phyloP scores from a whole-genome alignment of 148 eudicot genomes.

The Nepenthes gracilis region DNA sequence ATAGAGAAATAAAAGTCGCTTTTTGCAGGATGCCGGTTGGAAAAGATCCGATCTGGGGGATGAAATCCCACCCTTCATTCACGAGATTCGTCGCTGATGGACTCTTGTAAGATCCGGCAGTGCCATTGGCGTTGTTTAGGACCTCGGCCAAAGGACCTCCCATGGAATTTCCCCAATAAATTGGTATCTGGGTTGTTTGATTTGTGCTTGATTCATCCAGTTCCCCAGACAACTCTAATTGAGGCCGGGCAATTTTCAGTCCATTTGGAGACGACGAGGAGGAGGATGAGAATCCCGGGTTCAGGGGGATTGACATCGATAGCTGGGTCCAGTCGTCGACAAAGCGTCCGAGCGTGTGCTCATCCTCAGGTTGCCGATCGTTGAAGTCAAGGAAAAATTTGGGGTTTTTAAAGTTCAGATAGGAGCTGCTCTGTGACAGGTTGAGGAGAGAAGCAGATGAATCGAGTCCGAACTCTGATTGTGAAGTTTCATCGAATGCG shows the following conservation, averaged over 20 bases:
- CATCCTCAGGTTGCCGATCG: not conserved
- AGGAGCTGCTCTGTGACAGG: constrained; percentile 13
- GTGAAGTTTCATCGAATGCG: not conserved
- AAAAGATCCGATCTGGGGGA: constrained; percentile 12
- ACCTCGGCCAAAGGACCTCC: constrained; percentile 2
- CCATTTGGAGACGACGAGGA: constrained; percentile 28
- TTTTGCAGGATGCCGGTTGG: constrained; percentile 77
- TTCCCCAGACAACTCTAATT: constrained; percentile 35
- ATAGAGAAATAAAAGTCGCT: constrained; percentile 47
- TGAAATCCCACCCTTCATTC: not conserved
- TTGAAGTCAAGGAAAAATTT: constrained; percentile 2
- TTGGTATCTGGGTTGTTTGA: not conserved
- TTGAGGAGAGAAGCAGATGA: not conserved
- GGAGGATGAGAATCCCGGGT: constrained; percentile 31
- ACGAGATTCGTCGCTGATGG: not conserved
- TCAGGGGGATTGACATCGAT: constrained; percentile 74
- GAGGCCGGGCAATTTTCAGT: constrained; percentile 31
- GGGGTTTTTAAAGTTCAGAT: not conserved
- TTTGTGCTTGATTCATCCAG: constrained; percentile 12
- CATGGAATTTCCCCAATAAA: not conserved
- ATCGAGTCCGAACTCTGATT: not conserved
- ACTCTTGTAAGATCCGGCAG: not conserved
- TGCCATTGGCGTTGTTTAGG: not conserved
- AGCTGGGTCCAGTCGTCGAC: constrained; percentile 34
- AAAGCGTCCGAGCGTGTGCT: not conserved